A percentile compares a stretch with the other conserved stretches of the same genome.
Evolutionary conservation across 148 eudicot species (phyloP).

Genomic region (Fagopyrum tataricum): DNA sequence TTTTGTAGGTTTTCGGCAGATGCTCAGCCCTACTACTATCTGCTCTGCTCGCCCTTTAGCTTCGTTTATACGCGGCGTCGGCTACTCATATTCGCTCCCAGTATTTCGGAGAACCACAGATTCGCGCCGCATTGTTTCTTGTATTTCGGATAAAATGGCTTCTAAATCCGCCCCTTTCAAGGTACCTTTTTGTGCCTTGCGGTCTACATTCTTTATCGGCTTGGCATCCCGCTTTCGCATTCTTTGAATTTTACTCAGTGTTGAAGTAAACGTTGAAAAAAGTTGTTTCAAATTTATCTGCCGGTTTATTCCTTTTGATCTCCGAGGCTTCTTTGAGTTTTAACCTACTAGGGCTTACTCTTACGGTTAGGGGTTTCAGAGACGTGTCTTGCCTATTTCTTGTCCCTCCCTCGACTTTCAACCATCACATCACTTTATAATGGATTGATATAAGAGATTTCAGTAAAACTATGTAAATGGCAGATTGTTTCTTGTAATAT

Average conservation of each 20-base stretch:
- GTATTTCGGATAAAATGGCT: slow-evolving; percentile 6
- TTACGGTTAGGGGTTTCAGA: background rate
- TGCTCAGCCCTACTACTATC: background rate
- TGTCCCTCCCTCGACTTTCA: background rate
- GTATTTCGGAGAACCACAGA: background rate
- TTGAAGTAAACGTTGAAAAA: background rate
- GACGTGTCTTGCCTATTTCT: background rate
- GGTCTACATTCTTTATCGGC: background rate
- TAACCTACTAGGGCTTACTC: background rate
- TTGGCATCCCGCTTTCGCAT: background rate
- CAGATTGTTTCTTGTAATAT: slow-evolving; percentile 4
- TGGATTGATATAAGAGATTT: background rate
- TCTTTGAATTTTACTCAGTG: background rate
- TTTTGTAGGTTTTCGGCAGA: too few species aligned
- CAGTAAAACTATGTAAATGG: background rate
- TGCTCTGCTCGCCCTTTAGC: background rate
- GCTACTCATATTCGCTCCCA: slow-evolving; percentile 5
- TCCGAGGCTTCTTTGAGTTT: background rate
- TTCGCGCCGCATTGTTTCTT: background rate
- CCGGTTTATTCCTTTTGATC: background rate
- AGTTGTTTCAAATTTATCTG: background rate
- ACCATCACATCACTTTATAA: background rate
- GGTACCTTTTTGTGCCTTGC: background rate
- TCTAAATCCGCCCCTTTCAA: background rate
- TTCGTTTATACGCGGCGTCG: slow-evolving; percentile 3